Evolutionary conservation across 305 asterid species (phyloP), one percentile per base, ranked within the genome.

Genomic region (Fraxinus latifolia): DNA sequence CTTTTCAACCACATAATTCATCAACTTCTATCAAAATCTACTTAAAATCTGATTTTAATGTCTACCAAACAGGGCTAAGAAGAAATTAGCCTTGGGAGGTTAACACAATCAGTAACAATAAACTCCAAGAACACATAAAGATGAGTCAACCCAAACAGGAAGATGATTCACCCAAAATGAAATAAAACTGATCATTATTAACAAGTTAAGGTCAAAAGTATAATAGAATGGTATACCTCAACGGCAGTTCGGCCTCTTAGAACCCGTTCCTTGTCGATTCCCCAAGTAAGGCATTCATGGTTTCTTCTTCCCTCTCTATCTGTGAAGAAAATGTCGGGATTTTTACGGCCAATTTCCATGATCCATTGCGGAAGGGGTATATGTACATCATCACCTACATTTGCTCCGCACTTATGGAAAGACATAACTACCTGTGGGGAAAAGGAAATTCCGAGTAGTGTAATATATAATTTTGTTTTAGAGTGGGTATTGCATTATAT

Each of bases 311-410:
- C 95, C 37, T 87, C 91, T 84, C 86, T 90, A 84, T 93, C 90
- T 23, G 94, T 93, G 90, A 93, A 93, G 86, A 86, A 93, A 83
- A 93, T 93, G 83, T 93, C 94, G 0, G 97, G 96, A 88, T 91
- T 90, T 73, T 47, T 81, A 19, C 47, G 80, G 31, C 98, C 94
- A 58, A 91, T 79, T 86, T 92, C 93, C 6, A 82, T 76, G 70
- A 89, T 90, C 98, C 98, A 93, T 37, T 88, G 84, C 29, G 98
- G 98, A 77, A 93, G 94, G 50, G 97, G 96, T 86, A 93, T 92
- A 58, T 89, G 85, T 79, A 88, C 94, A 82, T 89, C 91, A 80
- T 92, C 94, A 14, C 94, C 94, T 3, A 90, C 77, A 72, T 92
- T 92, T 79, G 91, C 95, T 79, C 97, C 97, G 83, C 95, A 92